These are phyloP conservation scores for Coniochaeta hoffmannii DNA, from an alignment of 2,329 filamentous ascomycete genomes.

Conservation along the genomic window DNA sequence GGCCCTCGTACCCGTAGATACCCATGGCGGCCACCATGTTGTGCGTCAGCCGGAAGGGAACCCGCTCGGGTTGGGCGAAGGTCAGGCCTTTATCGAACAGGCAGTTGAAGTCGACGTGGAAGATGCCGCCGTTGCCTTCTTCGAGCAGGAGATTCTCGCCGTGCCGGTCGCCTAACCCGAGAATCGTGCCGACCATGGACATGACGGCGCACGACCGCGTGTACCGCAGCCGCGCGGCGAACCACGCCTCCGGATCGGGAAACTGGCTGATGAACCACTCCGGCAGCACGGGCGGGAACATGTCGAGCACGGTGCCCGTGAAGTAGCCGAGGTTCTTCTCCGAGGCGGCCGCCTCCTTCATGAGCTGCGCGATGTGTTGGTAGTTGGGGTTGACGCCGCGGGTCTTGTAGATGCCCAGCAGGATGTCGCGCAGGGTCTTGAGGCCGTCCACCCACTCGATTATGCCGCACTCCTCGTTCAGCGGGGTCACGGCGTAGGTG, in stretches of 20 bases:
- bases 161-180: conserved; percentile 89
- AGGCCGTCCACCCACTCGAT: conserved; percentile 99
- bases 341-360: conserved; percentile 54
- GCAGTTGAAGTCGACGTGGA: conserved; percentile 99
- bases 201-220: conserved; percentile 94
- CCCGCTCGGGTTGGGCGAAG: conserved; percentile 88
- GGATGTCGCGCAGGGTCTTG: conserved; percentile 86
- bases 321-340: conserved; percentile 62
- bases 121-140: conserved; percentile 84
- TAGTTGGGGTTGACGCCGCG: conserved; percentile 68
- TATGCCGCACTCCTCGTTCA: conserved; percentile 95
- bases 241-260: conserved; percentile 87
- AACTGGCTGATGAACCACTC: conserved; percentile 96
- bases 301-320: conserved; percentile 52
- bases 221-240: conserved; percentile 79
- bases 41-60: conserved; percentile 94
- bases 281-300: conserved; percentile 78
- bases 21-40: conserved; percentile 99
- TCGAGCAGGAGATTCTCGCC: conserved; percentile 96
- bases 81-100: conserved; percentile 97
- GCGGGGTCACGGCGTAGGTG: conserved; percentile 91
- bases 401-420: conserved; percentile 70
- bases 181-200: conserved; percentile 97
- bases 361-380: conserved; percentile 51
- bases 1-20: conserved; percentile 85